A percentile compares a stretch with the other conserved stretches of the same genome.
Conservation (phyloP, 139 green algal species). For the Picochlorum sp. region DNA sequence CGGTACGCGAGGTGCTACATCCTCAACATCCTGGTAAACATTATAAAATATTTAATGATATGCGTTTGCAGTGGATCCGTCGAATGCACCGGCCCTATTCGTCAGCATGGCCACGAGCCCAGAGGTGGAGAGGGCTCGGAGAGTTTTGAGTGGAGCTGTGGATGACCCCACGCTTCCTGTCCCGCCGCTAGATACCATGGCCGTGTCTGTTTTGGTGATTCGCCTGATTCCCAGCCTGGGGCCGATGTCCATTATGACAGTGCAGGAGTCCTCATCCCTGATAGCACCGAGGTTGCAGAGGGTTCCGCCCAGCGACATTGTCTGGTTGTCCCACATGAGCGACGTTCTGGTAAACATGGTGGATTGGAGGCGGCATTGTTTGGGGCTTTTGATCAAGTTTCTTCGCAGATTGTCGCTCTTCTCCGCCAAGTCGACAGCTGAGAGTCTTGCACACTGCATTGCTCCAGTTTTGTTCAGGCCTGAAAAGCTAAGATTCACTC, state of each 20-base stretch:
- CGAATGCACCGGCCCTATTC: conserved; percentile 25
- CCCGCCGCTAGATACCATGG: not conserved
- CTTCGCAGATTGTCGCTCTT: conserved; percentile 10
- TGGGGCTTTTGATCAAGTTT: conserved; percentile 18
- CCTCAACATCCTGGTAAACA: not conserved
- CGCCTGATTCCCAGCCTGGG: not conserved
- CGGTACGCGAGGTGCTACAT: too few species aligned
- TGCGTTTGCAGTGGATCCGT: conserved; percentile 16
- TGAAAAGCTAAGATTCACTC: conserved; percentile 2
- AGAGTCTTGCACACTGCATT: conserved; percentile 11
- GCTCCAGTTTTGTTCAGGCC: conserved; percentile 22
- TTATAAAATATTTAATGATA: not conserved
- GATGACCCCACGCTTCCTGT: not conserved
- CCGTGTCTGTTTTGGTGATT: conserved; percentile 7
- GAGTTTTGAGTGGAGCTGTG: not conserved
- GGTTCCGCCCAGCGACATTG: not conserved
- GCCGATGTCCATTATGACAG: not conserved
- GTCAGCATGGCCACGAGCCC: conserved; percentile 14
- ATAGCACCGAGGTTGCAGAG: not conserved
- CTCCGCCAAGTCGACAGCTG: not conserved
- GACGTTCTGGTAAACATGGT: not conserved
- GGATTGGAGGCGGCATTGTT: not conserved
- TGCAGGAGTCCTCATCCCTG: conserved; percentile 3
- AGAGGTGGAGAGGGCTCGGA: conserved; percentile 9
- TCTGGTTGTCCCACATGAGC: not conserved